Evolutionary conservation across 371 early-diverging fungal species (phyloP).

Genomic region (Basidiobolus meristosporus): DNA sequence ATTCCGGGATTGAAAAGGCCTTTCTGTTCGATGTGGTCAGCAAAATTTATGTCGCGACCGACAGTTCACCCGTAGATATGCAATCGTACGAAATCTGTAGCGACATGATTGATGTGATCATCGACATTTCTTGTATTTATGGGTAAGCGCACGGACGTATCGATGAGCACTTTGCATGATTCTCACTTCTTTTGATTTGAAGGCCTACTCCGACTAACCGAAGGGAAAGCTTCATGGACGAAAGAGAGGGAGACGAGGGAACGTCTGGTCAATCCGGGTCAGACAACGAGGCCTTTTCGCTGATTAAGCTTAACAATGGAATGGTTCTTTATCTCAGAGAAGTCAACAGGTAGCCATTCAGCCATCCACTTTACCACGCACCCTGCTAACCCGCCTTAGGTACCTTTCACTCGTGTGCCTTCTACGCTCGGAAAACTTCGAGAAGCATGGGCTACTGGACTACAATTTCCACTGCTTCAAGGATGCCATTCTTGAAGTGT

Average conservation of each 20-base stretch:
- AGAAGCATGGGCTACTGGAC: conserved; percentile 73
- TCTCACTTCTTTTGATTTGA: neutral
- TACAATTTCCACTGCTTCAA: conserved; percentile 73
- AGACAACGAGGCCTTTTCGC: conserved; percentile 17
- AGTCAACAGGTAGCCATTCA: conserved; percentile 34
- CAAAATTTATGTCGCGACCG: conserved; percentile 89
- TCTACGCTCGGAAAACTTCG: conserved; percentile 68
- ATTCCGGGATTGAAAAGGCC: conserved; percentile 88
- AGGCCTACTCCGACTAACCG: conserved; percentile 1
- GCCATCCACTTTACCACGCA: neutral
- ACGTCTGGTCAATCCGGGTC: conserved; percentile 2
- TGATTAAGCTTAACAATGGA: conserved; percentile 65
- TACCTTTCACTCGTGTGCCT: conserved; percentile 63
- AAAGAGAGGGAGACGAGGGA: neutral
- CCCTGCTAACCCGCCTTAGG: conserved; percentile 9
- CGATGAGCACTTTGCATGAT: neutral
- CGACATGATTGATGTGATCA: conserved; percentile 87
- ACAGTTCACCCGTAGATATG: conserved; percentile 83
- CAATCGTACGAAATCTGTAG: conserved; percentile 82
- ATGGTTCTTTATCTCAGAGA: conserved; percentile 67
- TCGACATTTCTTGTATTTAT: conserved; percentile 69
- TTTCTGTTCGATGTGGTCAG: conserved; percentile 78
- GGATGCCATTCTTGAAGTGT: conserved; percentile 45
- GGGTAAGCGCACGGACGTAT: conserved; percentile 18
- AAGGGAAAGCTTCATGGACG: neutral